phyloP scores from a whole-genome alignment of 495 filamentous ascomycete species.

The Xylaria cubensis region DNA sequence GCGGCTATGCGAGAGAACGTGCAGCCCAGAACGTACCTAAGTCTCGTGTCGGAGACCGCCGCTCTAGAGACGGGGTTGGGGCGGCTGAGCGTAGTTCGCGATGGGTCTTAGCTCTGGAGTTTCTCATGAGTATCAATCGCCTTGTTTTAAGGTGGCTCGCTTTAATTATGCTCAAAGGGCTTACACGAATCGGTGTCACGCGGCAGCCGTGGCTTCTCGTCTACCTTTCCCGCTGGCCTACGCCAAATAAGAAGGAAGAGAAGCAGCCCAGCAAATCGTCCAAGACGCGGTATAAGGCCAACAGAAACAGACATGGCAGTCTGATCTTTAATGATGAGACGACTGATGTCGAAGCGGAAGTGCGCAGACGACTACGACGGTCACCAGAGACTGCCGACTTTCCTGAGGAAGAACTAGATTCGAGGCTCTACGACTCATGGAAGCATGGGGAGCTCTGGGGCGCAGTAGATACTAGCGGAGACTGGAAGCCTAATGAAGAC shows the following conservation, averaged over 20 bases:
- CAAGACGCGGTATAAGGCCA: constrained; percentile 25
- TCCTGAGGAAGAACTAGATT: constrained; percentile 71
- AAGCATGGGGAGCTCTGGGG: constrained; percentile 82
- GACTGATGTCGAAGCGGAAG: constrained; percentile 68
- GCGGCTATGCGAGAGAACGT: constrained; percentile 75
- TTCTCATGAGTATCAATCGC: constrained; percentile 73
- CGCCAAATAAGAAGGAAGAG: constrained; percentile 41
- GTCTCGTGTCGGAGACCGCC: constrained; percentile 49
- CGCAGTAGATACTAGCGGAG: constrained; percentile 74
- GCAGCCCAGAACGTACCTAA: constrained; percentile 60
- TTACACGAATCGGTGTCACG: constrained; percentile 67
- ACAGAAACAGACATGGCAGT: constrained; percentile 19
- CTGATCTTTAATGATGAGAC: constrained; percentile 39
- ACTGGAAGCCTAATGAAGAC: constrained; percentile 58
- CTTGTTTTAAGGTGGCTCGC: constrained; percentile 68
- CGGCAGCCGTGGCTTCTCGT: constrained; percentile 69
- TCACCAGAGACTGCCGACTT: constrained; percentile 31
- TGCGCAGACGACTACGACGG: constrained; percentile 61
- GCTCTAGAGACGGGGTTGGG: constrained; percentile 71
- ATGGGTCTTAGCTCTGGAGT: constrained; percentile 75
- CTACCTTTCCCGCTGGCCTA: constrained; percentile 52
- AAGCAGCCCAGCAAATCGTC: constrained; percentile 34
- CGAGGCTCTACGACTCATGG: constrained; percentile 82
- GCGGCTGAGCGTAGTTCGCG: constrained; percentile 74
- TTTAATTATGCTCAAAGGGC: constrained; percentile 56